phyloP scores from a whole-genome alignment of 148 eudicot species.

The Talinum fruticosum region DNA sequence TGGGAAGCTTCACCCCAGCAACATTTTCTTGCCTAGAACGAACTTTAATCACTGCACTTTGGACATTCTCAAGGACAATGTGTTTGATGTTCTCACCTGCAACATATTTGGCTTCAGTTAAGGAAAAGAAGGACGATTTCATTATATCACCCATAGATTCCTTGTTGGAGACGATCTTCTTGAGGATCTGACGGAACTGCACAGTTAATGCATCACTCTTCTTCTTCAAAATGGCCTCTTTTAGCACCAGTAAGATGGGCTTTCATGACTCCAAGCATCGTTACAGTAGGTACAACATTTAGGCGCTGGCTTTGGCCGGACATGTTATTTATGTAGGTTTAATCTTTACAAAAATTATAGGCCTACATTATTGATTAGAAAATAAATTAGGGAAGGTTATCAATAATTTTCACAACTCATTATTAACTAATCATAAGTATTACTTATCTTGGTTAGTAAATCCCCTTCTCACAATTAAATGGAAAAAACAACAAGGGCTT shows the following conservation, averaged over 20 bases:
- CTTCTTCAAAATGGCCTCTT: constrained; percentile 77
- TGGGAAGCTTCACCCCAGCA: constrained; percentile 80
- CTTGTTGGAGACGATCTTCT: constrained; percentile 64
- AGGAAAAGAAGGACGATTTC: constrained; percentile 60
- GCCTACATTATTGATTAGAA: background rate
- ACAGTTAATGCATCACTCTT: constrained; percentile 78
- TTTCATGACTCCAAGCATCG: constrained; percentile 71
- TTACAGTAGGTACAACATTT: constrained; percentile 75
- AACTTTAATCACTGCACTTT: constrained; percentile 57
- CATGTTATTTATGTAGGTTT: constrained; percentile 26
- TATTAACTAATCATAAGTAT: too few relatives aligned
- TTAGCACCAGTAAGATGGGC: constrained; percentile 80
- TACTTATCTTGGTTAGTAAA: too few relatives aligned
- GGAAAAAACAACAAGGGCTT: too few relatives aligned
- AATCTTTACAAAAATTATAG: constrained; percentile 10
- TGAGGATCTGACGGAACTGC: constrained; percentile 70
- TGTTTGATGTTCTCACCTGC: constrained; percentile 82
- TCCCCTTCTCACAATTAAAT: too few relatives aligned
- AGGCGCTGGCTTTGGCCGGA: constrained; percentile 66
- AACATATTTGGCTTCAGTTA: constrained; percentile 77
- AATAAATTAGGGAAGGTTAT: too few relatives aligned
- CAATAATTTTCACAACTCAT: too few relatives aligned
- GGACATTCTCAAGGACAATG: constrained; percentile 62
- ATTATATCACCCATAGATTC: constrained; percentile 76
- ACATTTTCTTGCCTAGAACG: constrained; percentile 66